Base-by-base conservation (phyloP, 805 yeast genomes). In the Pichia nakasei region DNA sequence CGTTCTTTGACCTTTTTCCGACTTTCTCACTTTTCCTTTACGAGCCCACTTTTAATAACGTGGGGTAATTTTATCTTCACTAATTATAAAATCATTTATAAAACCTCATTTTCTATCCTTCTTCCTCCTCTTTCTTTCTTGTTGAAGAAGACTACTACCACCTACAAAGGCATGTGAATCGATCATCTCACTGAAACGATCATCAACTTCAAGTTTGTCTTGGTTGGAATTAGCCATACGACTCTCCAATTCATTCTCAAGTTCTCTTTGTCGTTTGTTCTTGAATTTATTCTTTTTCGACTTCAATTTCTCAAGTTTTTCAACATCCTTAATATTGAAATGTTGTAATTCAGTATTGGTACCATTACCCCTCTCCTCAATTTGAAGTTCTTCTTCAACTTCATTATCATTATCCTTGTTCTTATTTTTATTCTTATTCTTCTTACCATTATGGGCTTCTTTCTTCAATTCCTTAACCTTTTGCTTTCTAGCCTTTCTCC, bases 101-200 rank as follows among this genome's bases (percentile, higher is more conserved):
- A 13, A 27, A 27, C 17, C 31, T n/a, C n/a, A 11, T n/a, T n/a
- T 37, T 9, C 53, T 53, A 45, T 58, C 55, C 48, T 52, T 37
- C 35, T 75, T 72, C 52, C 95, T 75, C 63, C 88, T 95, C 37
- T 76, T 71, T 67, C 93, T 64, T 45, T 93, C 75, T 61, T 81
- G 73, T 58, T 82, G 80, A 95, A 91, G 89, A 22, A 93, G 87
- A 17, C 77, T 68, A 1, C 97, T 89, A 64, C 94, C 98, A 59
- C 94, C 88, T 12, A 96, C 96, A 64, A 78, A 93, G 49, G 83
- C 93, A 50, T 85, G 96, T 49, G 78, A 81, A 55, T 87, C 87
- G 57, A 82, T 86, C 50, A 88, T 70, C 51, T 83, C 94, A 38
- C 73, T 73, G 69, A 93, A 93, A 66, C 98, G 81, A 15, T 83